phyloP scores from a whole-genome alignment of 2,329 filamentous ascomycete species.

The Pseudovirgaria hyperparasitica region DNA sequence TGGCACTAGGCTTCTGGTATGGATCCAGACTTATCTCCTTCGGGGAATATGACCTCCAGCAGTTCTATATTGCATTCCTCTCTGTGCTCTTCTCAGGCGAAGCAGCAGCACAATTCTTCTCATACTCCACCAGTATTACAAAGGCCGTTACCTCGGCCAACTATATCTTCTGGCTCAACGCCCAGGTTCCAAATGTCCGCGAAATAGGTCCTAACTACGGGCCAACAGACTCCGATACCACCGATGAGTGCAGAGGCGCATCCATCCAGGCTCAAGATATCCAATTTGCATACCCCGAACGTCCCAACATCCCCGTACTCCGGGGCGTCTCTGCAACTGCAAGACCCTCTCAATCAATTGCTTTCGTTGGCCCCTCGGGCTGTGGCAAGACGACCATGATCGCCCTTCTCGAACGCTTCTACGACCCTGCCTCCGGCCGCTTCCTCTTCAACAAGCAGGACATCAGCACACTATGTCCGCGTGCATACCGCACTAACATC shows the following conservation, averaged over 20 bases:
- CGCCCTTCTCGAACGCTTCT: slow-evolving; percentile 35
- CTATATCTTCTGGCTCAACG: slow-evolving; percentile 32
- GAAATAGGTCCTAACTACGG: slow-evolving; percentile 20
- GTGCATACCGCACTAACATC: slow-evolving; percentile 18
- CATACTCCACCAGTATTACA: slow-evolving; percentile 19
- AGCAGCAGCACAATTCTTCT: slow-evolving; percentile 52
- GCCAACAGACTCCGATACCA: slow-evolving; percentile 17
- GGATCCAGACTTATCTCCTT: slow-evolving; percentile 64
- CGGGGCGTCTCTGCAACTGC: slow-evolving; percentile 18
- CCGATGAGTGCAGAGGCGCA: slow-evolving; percentile 12
- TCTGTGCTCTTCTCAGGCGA: slow-evolving; percentile 56
- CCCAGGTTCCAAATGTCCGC: slow-evolving; percentile 22
- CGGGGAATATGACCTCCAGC: slow-evolving; percentile 50
- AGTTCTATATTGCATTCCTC: slow-evolving; percentile 50
- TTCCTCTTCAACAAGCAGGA: slow-evolving; percentile 24
- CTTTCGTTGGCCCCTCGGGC: slow-evolving; percentile 35
- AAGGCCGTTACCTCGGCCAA: slow-evolving; percentile 26
- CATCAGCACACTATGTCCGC: slow-evolving; percentile 14
- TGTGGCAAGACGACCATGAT: slow-evolving; percentile 36
- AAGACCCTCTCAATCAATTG: slow-evolving; percentile 28
- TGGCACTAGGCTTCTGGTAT: slow-evolving; percentile 83
- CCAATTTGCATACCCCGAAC: slow-evolving; percentile 1
- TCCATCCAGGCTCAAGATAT: slow-evolving; percentile 13
- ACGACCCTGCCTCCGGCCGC: slow-evolving; percentile 26
- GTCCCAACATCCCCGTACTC: slow-evolving; percentile 18